Base-by-base conservation (phyloP, 2,329 filamentous ascomycete species). In the Dactylellina parvicollis region DNA sequence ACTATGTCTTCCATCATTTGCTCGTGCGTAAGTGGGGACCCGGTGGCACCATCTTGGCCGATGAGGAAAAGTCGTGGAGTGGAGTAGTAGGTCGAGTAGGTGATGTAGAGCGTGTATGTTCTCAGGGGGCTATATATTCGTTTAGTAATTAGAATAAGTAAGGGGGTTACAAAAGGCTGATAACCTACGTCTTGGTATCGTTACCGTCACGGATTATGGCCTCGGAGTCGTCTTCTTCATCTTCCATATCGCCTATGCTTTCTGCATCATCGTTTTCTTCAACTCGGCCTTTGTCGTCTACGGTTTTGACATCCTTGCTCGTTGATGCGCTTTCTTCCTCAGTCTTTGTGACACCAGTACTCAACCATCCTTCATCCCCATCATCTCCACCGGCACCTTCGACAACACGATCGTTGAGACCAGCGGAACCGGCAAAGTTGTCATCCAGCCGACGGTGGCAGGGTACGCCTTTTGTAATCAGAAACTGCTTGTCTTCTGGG, bases 31-130 rank as follows among this genome's bases (percentile, higher is more conserved):
- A 93, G 92, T 76, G 92, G 90, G 26, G 91, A 91, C 67, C 88
- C 87, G 24, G 90, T 86, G 4, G 65, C 47, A 9, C 77, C 77
- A 10, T 88, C 84, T 81, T 98, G 98, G 78, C 95, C 95, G 0
- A 92, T 96, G 50, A 99, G 88, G 81, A 97, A 99, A 78, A 98
- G 87, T 32, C 95, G 92, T 0, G 95, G 95, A 2, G 95, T 98
- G 77, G 92, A 91, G 83, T 98, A 99, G 84, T 96, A 97, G 36
- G 93, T 91, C 3, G 93, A 92, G 83, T 99, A 99, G 82, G 92
- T 95, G 79, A 99, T 98, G 85, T 99, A 99, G 76, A 99, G 89
- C 46, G 91, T 96, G 82, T 99, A 99, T n/a, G 92, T 96, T 77
- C 95, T 90, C 56, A 91, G 86, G 60, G 91, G 89, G 66, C 92